Evolutionary conservation across 2,329 filamentous ascomycete genomes (phyloP).

Genomic region (Davidsoniella australis): DNA sequence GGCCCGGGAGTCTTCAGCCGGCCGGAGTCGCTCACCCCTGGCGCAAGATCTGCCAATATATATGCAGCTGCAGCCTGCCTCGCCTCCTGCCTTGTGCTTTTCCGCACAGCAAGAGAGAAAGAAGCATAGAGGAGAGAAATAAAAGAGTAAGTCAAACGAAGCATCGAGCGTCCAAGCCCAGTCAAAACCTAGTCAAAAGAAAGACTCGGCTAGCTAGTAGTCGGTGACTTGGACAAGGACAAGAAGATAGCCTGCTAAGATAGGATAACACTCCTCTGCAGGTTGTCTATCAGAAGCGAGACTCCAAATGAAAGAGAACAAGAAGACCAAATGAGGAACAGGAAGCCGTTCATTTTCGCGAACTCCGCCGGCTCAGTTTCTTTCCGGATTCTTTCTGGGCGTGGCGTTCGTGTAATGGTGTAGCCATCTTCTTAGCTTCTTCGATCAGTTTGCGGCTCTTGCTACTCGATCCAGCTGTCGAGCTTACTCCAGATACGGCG

Average conservation of each 20-base stretch:
- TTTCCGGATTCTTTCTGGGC: slow-evolving; percentile 8
- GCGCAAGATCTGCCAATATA: too few relatives aligned
- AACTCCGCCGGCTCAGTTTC: slow-evolving; percentile 5
- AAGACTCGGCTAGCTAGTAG: not conserved
- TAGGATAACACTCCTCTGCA: not conserved
- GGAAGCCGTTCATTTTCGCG: not conserved
- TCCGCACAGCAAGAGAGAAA: not conserved
- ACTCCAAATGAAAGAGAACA: not conserved
- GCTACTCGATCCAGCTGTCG: not conserved
- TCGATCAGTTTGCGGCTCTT: slow-evolving; percentile 9
- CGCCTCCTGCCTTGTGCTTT: too few relatives aligned
- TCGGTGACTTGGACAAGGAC: not conserved
- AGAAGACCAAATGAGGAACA: slow-evolving; percentile 1
- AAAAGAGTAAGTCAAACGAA: not conserved
- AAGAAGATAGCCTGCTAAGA: not conserved
- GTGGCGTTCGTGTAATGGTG: slow-evolving; percentile 10
- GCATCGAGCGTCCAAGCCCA: not conserved
- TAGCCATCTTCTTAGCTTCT: slow-evolving; percentile 12
- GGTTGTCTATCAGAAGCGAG: not conserved
- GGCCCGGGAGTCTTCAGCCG: too few relatives aligned
- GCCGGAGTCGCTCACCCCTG: too few relatives aligned
- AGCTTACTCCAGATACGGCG: not conserved
- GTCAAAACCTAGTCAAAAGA: not conserved
- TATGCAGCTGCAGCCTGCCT: too few relatives aligned
- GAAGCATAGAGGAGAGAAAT: not conserved